Evolutionary conservation across 257 asterid genomes (phyloP).

Genomic region (Linaria vulgaris): DNA sequence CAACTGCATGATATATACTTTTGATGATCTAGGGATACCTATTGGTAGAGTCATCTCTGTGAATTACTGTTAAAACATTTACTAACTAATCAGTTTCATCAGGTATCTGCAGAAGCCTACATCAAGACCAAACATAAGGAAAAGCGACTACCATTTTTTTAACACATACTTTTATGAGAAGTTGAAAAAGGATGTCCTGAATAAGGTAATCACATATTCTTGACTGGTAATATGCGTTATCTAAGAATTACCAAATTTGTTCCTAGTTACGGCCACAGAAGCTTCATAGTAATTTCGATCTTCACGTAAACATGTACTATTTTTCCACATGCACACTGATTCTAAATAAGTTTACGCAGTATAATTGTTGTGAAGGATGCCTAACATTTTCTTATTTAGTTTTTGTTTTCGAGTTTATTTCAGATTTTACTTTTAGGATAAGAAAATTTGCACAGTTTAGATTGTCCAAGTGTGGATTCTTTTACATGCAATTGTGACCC

Average conservation of each 20-base stretch:
- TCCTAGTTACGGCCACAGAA: constrained; percentile 15
- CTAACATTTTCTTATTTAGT: neutral
- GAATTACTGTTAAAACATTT: constrained; percentile 24
- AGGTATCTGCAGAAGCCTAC: constrained; percentile 75
- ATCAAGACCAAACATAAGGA: constrained; percentile 34
- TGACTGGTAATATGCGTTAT: too few relatives aligned
- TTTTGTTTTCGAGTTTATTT: neutral
- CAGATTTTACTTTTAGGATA: constrained; percentile 2
- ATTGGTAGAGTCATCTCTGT: constrained; percentile 15
- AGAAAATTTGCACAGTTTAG: neutral
- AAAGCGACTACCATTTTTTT: constrained; percentile 58
- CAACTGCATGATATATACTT: constrained; percentile 14
- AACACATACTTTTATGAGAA: constrained; percentile 87
- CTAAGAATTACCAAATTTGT: constrained; percentile 13
- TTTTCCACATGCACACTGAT: constrained; percentile 17
- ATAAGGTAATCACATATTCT: constrained; percentile 52
- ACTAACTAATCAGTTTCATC: constrained; percentile 29
- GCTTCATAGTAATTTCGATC: constrained; percentile 1
- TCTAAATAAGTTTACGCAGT: constrained; percentile 18
- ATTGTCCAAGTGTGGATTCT: constrained; percentile 16
- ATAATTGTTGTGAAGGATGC: neutral
- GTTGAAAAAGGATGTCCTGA: constrained; percentile 62
- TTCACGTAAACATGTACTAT: neutral
- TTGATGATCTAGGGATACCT: constrained; percentile 20
- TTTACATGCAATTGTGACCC: constrained; percentile 15